Evolutionary conservation across 2,329 filamentous ascomycete genomes (phyloP), one percentile per base, ranked within the genome.

Genomic region (Rosellinia necatrix): DNA sequence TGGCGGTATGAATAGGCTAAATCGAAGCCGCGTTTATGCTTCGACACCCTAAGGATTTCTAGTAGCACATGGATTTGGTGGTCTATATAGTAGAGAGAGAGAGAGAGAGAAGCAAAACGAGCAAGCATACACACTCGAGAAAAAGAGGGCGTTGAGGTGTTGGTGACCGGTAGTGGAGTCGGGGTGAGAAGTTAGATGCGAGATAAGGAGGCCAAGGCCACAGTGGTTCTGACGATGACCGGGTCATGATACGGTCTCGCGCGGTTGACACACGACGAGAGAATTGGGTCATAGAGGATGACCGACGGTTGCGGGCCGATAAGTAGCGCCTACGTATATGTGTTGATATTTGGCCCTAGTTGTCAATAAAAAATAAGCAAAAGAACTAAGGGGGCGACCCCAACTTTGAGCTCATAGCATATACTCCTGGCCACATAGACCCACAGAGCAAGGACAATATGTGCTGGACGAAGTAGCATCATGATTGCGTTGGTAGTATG

Each of bases 271-370:
- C 44, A 49, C 47, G 42, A 49, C 49, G 41, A 47, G 57, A 46
- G 60, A 44, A 55, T 56, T 27, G 42, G 48, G 37, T 21, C 25
- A 34, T 51, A 53, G 56, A 56, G 53, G 50, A 58, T 55, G 56
- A 56, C 46, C 35, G 56, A 58, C 29, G 53, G 58, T 42, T 32
- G 54, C 61, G 61, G 61, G 56, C 61, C 59, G 61, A 64, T 62
- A 63, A 48, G 56, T 63, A 35, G 57, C 54, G 54, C 58, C 47
- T 51, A 49, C 43, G 58, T n/a, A n/a, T n/a, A n/a, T n/a, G n/a
- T n/a, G n/a, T 51, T 57, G 61, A 53, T 37, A 43, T 46, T 56
- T 41, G 37, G 46, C 42, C 59, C 49, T 54, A 53, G 49, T 38
- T 46, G 43, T 27, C 48, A 40, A 46, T 37, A 44, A 35, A n/a